These are phyloP conservation scores for Lipomyces starkeyi DNA, from an alignment of 805 yeast genomes.

Conservation along the genomic window DNA sequence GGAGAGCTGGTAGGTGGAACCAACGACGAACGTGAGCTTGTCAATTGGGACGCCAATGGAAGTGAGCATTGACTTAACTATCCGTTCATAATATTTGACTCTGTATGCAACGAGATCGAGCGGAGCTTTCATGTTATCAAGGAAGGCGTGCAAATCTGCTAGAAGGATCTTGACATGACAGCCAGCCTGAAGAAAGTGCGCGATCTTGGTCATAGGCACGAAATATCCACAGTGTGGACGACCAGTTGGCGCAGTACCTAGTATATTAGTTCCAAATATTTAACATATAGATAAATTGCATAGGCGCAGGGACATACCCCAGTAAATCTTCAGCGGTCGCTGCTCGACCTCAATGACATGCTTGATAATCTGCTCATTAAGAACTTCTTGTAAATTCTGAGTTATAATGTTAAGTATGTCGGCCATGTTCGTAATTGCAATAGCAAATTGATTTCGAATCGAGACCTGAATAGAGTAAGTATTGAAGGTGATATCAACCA, in stretches of 20 bases:
- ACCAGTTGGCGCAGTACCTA: conserved; percentile 92
- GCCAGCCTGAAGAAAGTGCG: conserved; percentile 94
- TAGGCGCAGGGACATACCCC: conserved; percentile 62
- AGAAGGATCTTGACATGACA: conserved; percentile 89
- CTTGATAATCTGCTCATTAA: conserved; percentile 85
- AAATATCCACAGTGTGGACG: conserved; percentile 98
- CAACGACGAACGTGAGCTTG: conserved; percentile 79
- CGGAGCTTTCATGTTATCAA: conserved; percentile 98
- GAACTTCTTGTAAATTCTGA: conserved; percentile 86
- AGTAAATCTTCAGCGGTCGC: conserved; percentile 84
- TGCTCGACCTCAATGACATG: conserved; percentile 79
- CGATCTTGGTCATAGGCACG: conserved; percentile 96
- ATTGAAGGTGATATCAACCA: too few relatives aligned
- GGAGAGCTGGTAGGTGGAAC: conserved; percentile 85
- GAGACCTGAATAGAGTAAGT: background rate
- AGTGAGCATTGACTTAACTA: conserved; percentile 81
- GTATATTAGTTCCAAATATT: conserved; percentile 11
- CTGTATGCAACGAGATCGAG: conserved; percentile 87
- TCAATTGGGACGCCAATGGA: conserved; percentile 93
- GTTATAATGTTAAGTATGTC: conserved; percentile 69
- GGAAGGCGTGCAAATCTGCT: conserved; percentile 95
- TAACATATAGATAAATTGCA: background rate
- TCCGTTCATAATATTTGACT: conserved; percentile 84
- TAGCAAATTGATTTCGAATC: background rate
- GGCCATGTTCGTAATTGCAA: conserved; percentile 18